These are phyloP conservation scores for Cystoderma amianthinum DNA, from an alignment of 768 basidiomycete genomes.

Conservation along the genomic window DNA sequence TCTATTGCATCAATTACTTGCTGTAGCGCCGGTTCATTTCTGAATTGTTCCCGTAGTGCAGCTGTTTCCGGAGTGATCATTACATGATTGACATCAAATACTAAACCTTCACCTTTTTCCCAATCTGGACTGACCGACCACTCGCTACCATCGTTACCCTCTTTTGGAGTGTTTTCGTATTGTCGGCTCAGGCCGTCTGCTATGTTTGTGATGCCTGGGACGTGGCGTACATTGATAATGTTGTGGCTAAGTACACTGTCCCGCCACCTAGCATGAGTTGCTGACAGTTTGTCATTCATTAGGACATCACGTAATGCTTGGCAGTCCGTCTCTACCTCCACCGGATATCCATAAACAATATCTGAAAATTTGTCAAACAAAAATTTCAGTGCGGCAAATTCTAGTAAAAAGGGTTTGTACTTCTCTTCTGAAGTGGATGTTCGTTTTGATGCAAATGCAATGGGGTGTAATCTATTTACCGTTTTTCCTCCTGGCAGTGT, in stretches of 20 bases:
- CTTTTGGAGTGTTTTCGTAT: slow-evolving; percentile 7
- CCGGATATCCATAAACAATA: slow-evolving; percentile 13
- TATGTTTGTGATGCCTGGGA: slow-evolving; percentile 13
- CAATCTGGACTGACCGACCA: slow-evolving; percentile 19
- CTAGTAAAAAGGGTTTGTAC: slow-evolving; percentile 19
- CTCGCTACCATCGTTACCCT: slow-evolving; percentile 13
- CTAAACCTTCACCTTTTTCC: slow-evolving; percentile 8
- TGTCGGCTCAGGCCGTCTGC: slow-evolving; percentile 19
- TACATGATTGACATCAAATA: slow-evolving; percentile 12
- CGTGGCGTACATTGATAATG: slow-evolving; percentile 12
- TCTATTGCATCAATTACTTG: slow-evolving; percentile 15
- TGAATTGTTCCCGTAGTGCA: slow-evolving; percentile 9
- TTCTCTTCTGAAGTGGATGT: slow-evolving; percentile 16
- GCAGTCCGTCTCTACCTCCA: slow-evolving; percentile 22
- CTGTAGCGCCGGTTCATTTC: slow-evolving; percentile 13
- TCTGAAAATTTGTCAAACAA: slow-evolving; percentile 15
- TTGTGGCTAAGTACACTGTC: slow-evolving; percentile 16
- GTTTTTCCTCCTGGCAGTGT: slow-evolving; percentile 8
- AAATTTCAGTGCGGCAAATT: slow-evolving; percentile 26
- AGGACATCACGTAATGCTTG: too few relatives aligned
- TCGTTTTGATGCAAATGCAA: slow-evolving; percentile 20
- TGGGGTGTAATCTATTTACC: slow-evolving; percentile 11
- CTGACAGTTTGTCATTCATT: slow-evolving; percentile 14
- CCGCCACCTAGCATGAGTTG: slow-evolving; percentile 18
- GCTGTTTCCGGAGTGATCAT: neutral